Base-by-base conservation (phyloP, 257 asterid genomes). In the Nicotiana sylvestris region DNA sequence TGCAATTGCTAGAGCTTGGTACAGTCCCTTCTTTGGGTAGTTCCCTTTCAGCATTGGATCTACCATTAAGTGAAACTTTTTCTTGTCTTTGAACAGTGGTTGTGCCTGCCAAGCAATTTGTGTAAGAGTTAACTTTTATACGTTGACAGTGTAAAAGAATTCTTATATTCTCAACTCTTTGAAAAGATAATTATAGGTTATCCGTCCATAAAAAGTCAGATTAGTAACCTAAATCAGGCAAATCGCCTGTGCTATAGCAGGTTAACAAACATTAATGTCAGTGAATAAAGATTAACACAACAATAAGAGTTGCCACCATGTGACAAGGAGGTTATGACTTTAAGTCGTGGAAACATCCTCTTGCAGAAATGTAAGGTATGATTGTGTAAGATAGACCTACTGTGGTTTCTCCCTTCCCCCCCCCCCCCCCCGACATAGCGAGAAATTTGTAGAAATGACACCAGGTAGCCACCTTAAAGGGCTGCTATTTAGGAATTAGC, bases 1-100 rank as follows among this genome's bases (percentile, higher is more conserved):
- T 15, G 92, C 94, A 8, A 91, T 84, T 2, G 94, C 94, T 1
- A 92, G 88, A n/a, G 96, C 93, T 83, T 92, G 94, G 70, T 80
- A 80, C 16, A 92, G 84, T 12, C 81, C 90, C 82, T 87, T 92
- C 51, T 82, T 90, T 0, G 90, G 94, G 81, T 85, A 90, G 33
- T 87, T 80, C 8, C 90, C 93, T 46, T 84, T 62, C 2, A 92
- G 82, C 82, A 70, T 57, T 8, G 94, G 91, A 82, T 92, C 96
- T 7, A 88, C 93, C 87, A 90, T 87, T 58, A 85, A 55, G 77
- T 89, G 90, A 17, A 92, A 92, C 81, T 84, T 87, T 37, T 64
- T 85, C 88, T 88, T 87, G 87, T 92, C 93, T 80, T 66, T 91
- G 70, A 91, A 84, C 87, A 92, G 79, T 13, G 92, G 94, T 78